Evolutionary conservation across 345 rosid species (phyloP), one percentile per base, ranked within the genome.

Genomic region (Hibiscus mutabilis): DNA sequence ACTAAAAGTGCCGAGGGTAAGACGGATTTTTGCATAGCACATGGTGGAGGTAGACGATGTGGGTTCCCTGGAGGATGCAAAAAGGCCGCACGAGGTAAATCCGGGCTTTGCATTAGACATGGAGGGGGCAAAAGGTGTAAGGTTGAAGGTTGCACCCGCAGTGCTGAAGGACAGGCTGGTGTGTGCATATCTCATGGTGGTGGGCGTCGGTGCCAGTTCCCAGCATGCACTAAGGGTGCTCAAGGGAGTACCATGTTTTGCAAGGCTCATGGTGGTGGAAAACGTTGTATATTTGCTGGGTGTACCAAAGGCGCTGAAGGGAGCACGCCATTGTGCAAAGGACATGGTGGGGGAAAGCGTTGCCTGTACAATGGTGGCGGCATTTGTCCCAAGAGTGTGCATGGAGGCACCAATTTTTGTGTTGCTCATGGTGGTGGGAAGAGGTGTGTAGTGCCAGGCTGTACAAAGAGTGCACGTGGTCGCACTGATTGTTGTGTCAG

Each of bases 181-280:
- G 79, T 95, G 74, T 95, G 99, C 84, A 95, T 95, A 61, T 95
- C 97, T 18, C 99, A 90, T n/a, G 99, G 99, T 19, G 99, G 99
- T 70, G 99, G 99, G 18, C 78, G 96, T 16, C 95, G 97, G 72
- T 95, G 99, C 81, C 93, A 84, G 60, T 69, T 75, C 70, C 59
- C 60, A 12, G 86, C 65, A 0, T 95, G 99, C 80, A 55, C 66
- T 0, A 95, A 95, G 78, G 99, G 99, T 56, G 90, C 99, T 74
- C 99, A 94, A 75, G 97, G 97, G 13, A 94, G 97, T 76, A 94
- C 99, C 2, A 74, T 83, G 85, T 90, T 77, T 22, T 94, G 99
- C 84, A 94, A 94, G 84, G 97, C 97, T 37, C 98, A 94, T 19
- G 98, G 98, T 21, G 98, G 98, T 12, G 99, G 99, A 12, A 91